Base-by-base conservation (phyloP, 331 rosid species). In the Rosa hybrid region DNA sequence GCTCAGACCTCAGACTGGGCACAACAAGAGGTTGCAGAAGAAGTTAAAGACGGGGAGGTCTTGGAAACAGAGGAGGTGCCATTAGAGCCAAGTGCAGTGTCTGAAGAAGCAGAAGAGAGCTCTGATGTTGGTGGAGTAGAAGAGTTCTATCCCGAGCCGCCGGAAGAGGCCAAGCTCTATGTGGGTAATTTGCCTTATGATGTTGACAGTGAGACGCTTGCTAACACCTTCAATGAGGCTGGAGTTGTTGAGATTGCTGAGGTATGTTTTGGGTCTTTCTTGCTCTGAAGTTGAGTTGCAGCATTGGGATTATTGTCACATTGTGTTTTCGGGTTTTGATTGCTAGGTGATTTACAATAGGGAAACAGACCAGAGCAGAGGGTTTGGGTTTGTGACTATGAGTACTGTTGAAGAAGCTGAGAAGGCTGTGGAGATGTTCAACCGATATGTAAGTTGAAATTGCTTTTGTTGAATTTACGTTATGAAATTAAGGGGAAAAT, bases 1-100 rank as follows among this genome's bases (percentile, higher is more conserved):
- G 88, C 88, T 13, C 83, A 81, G 78, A 81, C 88, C 38, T 85
- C 86, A 0, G 86, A 85, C 44, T 84, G 88, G 88, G 88, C 88
- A 44, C 88, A 78, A 63, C 83, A 74, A 20, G 88, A 74, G 27
- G 87, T 44, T 44, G 83, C 74, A 45, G 83, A 49, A 13, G 78
- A 77, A 14, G 75, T 53, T 50, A 39, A 70, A 12, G 73, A 70
- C n/a, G 39, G 4, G 39, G 84, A 48, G 34, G 84, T 17, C 20
- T 41, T 42, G 50, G 72, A 71, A 8, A 62, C 44, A 18, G 77
- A 59, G 12, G 81, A 41, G 56, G 79, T 17, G 30, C 11, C 71
- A 34, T 65, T 46, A 11, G 86, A 42, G 57, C 42, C 42, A 9
- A 56, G 34, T 27, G 74, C 51, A 25, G 49, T 75, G 71, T 42